Conservation (phyloP, 768 basidiomycete genomes). For the Leccinum ochraceum region DNA sequence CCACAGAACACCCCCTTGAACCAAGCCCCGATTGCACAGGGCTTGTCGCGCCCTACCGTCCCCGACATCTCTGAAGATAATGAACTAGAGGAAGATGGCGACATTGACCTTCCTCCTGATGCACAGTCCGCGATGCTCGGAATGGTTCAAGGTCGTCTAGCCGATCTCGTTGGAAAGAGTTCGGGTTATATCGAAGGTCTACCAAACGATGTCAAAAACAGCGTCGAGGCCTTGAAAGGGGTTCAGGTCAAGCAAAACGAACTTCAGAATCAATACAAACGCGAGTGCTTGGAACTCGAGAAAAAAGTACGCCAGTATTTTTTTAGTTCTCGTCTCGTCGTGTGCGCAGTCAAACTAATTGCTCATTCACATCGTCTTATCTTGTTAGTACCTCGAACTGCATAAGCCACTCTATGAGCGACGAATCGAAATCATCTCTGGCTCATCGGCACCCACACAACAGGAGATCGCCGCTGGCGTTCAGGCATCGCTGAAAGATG, state of each 20-base stretch:
- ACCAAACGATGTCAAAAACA: conserved; percentile 76
- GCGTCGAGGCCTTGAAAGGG: conserved; percentile 90
- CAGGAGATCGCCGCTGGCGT: conserved; percentile 87
- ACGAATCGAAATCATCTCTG: conserved; percentile 80
- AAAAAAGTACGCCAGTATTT: conserved; percentile 68
- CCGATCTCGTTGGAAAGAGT: conserved; percentile 82
- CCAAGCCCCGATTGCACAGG: conserved; percentile 76
- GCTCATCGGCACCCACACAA: conserved; percentile 65
- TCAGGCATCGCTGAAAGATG: conserved; percentile 70
- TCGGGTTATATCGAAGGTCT: conserved; percentile 94
- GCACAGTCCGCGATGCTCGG: conserved; percentile 71
- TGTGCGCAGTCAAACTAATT: conserved; percentile 12
- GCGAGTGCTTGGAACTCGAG: conserved; percentile 93
- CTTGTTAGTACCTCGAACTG: conserved; percentile 66
- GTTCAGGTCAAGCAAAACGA: conserved; percentile 90
- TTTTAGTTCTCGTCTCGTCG: conserved; percentile 9
- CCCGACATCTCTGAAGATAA: conserved; percentile 86
- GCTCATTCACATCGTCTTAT: conserved; percentile 8
- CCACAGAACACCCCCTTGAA: conserved; percentile 91
- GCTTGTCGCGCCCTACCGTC: conserved; percentile 84
- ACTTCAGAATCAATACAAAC: conserved; percentile 89
- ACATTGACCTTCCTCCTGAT: conserved; percentile 42
- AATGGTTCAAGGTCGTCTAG: conserved; percentile 88
- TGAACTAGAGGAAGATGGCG: conserved; percentile 65
- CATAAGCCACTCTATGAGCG: conserved; percentile 86